Conservation (phyloP, 2,329 filamentous ascomycete genomes). For the Ampelomyces quisqualis region DNA sequence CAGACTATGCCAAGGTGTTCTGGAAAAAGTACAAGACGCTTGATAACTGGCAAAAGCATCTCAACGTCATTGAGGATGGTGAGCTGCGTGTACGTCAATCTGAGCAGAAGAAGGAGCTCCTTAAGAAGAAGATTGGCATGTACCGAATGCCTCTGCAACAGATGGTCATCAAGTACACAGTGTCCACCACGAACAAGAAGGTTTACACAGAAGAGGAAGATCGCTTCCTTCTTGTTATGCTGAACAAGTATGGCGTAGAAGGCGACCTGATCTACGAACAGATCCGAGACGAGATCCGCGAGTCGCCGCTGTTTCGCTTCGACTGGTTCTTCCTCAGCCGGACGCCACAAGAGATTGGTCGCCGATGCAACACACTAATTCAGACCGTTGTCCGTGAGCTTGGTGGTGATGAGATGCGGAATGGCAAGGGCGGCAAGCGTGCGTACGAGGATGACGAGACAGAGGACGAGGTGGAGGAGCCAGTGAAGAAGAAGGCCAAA, state of each 20-base stretch:
- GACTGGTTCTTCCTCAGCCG: constrained; percentile 99
- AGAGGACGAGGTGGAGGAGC: constrained; percentile 70
- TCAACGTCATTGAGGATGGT: constrained; percentile 86
- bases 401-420: constrained; percentile 61
- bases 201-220: constrained; percentile 99
- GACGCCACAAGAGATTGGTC: constrained; percentile 87
- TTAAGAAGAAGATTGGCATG: constrained; percentile 92
- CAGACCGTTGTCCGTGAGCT: constrained; percentile 95
- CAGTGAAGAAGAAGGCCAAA: constrained; percentile 94
- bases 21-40: constrained; percentile 95
- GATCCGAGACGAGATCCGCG: constrained; percentile 95
- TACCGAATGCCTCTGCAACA: constrained; percentile 98
- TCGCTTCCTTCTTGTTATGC: constrained; percentile 86
- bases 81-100: constrained; percentile 88
- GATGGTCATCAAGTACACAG: constrained; percentile 97
- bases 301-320: constrained; percentile 92
- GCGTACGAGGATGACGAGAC: constrained; percentile 85
- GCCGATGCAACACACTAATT: constrained; percentile 89
- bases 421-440: constrained; percentile 67
- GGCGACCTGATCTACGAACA: constrained; percentile 86
- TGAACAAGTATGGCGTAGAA: constrained; percentile 90
- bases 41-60: constrained; percentile 81
- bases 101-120: constrained; percentile 87
- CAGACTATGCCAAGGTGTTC: constrained; percentile 89
- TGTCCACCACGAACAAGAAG: constrained; percentile 99